phyloP scores from a whole-genome alignment of 2,329 filamentous ascomycete species.

The Conoideocrella luteorostrata region DNA sequence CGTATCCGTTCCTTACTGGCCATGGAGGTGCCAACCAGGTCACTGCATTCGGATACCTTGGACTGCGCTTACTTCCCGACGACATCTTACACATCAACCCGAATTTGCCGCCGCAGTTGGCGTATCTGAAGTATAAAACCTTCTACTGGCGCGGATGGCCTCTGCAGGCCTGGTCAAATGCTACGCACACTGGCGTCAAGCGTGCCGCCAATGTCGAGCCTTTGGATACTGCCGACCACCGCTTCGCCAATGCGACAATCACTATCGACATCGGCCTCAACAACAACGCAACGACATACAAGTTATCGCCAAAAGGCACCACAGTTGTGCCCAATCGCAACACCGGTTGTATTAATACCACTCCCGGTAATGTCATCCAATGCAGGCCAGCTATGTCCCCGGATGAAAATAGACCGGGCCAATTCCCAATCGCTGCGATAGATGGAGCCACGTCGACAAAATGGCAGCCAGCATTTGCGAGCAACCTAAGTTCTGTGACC shows the following conservation, averaged over 20 bases:
- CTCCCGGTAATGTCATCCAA: slow-evolving; percentile 56
- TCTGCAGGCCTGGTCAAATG: slow-evolving; percentile 17
- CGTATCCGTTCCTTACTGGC: slow-evolving; percentile 65
- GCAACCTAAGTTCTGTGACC: slow-evolving; percentile 12
- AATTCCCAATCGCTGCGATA: slow-evolving; percentile 46
- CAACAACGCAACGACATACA: slow-evolving; percentile 32
- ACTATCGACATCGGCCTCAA: slow-evolving; percentile 48
- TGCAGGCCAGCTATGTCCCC: slow-evolving; percentile 49
- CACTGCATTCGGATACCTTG: slow-evolving; percentile 60
- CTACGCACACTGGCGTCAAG: slow-evolving; percentile 17
- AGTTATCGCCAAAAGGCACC: slow-evolving; percentile 40
- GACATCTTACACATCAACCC: slow-evolving; percentile 53
- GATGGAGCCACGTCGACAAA: slow-evolving; percentile 17
- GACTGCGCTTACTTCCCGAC: slow-evolving; percentile 53
- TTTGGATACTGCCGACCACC: slow-evolving; percentile 44
- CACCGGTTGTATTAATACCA: slow-evolving; percentile 39
- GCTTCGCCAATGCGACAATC: slow-evolving; percentile 48
- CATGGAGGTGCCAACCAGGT: slow-evolving; percentile 66
- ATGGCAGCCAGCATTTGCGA: slow-evolving; percentile 15
- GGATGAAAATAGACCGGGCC: slow-evolving; percentile 49
- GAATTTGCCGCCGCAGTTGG: slow-evolving; percentile 53
- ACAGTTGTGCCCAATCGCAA: slow-evolving; percentile 51
- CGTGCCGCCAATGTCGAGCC: slow-evolving; percentile 21
- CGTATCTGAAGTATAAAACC: slow-evolving; percentile 29
- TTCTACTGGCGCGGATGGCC: slow-evolving; percentile 25